Evolutionary conservation across 1,284 basidiomycete genomes (phyloP).

Genomic region (Sporisorium scitamineum): DNA sequence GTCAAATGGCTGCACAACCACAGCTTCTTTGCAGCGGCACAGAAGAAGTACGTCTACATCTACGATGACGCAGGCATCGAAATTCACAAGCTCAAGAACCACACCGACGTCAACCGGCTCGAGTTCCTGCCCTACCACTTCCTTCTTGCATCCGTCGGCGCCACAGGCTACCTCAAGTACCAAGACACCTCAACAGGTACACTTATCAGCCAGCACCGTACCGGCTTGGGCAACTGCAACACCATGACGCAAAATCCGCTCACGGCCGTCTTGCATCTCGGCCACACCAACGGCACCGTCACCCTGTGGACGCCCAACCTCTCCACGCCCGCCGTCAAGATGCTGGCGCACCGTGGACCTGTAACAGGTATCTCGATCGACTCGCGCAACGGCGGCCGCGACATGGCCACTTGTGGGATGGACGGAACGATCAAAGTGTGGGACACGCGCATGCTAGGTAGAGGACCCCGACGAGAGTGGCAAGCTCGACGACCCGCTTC

Average conservation of each 20-base stretch:
- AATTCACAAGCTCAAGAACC: conserved; percentile 79
- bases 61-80: conserved; percentile 93
- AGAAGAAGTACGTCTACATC: conserved; percentile 95
- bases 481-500: conserved; percentile 73
- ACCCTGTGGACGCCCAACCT: conserved; percentile 97
- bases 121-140: conserved; percentile 97
- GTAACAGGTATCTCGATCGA: conserved; percentile 86
- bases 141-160: conserved; percentile 87
- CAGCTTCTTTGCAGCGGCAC: conserved; percentile 91
- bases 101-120: conserved; percentile 89
- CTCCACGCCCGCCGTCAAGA: conserved; percentile 87
- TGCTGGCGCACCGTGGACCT: conserved; percentile 90
- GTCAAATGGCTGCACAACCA: conserved; percentile 95
- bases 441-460: conserved; percentile 96
- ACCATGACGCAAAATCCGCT: conserved; percentile 88
- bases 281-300: conserved; percentile 82
- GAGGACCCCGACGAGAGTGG: conserved; percentile 82
- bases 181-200: conserved; percentile 95
- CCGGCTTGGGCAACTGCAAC: conserved; percentile 77
- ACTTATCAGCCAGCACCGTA: conserved; percentile 85
- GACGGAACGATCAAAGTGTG: conserved; percentile 92
- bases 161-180: conserved; percentile 91
- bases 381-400: conserved; percentile 78
- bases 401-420: conserved; percentile 89
- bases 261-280: conserved; percentile 94